A percentile compares a stretch with the other conserved stretches of the same genome.
Conservation (phyloP, 2,329 filamentous ascomycete genomes). For the Cryoendolithus antarcticus region DNA sequence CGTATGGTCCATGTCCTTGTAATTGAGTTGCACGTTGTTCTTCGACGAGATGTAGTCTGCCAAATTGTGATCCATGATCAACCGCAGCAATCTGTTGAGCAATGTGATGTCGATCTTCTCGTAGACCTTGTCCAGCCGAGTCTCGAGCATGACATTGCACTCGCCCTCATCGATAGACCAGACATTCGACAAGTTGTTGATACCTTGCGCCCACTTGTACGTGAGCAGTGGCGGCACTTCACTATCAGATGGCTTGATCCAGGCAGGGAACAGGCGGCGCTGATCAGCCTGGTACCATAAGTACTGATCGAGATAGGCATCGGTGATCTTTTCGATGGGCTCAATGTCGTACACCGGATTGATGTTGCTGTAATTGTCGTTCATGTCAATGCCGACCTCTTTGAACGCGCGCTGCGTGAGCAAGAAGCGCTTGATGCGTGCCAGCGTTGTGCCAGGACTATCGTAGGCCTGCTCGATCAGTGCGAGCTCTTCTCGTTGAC, state of each 20-base stretch:
- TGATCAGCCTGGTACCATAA: constrained; percentile 99
- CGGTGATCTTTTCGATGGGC: constrained; percentile 98
- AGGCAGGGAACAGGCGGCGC: constrained; percentile 88
- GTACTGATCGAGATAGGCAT: constrained; percentile 96
- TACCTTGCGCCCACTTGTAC: constrained; percentile 99
- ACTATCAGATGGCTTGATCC: constrained; percentile 98
- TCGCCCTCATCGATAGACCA: constrained; percentile 92
- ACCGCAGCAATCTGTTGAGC: constrained; percentile 76
- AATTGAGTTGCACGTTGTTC: constrained; percentile 97
- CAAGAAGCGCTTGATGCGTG: constrained; percentile 93
- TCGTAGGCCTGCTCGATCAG: constrained; percentile 98
- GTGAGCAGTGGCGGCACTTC: constrained; percentile 88
- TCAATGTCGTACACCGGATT: constrained; percentile 99
- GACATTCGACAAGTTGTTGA: constrained; percentile 92
- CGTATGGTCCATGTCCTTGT: constrained; percentile 99
- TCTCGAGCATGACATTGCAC: constrained; percentile 98
- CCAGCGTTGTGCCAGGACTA: constrained; percentile 87
- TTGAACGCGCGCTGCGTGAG: constrained; percentile 97
- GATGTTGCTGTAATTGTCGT: constrained; percentile 98
- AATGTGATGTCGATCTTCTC: constrained; percentile 98
- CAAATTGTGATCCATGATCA: constrained; percentile 99
- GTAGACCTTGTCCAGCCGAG: constrained; percentile 96
- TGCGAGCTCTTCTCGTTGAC: constrained; percentile 89
- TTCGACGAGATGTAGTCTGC: constrained; percentile 98
- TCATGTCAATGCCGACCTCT: constrained; percentile 99